Base-by-base conservation (phyloP, 805 yeast species). In the Wickerhamomyces chambardii region DNA sequence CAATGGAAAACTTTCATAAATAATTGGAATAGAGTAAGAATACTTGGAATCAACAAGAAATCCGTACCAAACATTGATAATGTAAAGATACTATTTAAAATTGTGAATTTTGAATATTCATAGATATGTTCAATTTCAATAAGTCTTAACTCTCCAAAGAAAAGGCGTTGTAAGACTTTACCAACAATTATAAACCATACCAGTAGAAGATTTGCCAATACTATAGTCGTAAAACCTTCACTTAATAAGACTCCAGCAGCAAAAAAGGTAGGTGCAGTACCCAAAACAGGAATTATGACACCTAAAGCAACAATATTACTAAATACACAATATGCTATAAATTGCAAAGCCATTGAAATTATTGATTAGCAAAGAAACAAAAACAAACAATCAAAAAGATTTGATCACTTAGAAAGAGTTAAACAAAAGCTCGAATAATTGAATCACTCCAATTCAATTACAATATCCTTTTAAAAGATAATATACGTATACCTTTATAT, bases 111-210 rank as follows among this genome's bases (percentile, higher is more conserved):
- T 34, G 73, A 66, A 52, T 76, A 68, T 52, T 72, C 94, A 53
- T 68, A 73, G 34, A 75, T 66, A 50, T 82, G 89, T 45, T 89
- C 95, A 35, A 70, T 56, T 53, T 90, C 98, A 25, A 83, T 67
- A 14, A 76, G 58, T 37, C 95, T 64, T 35, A 90, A 59, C 37
- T 75, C 77, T 1, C 95, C 95, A 61, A 87, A 86, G 27, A 85
- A 46, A 0, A 77, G 2, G 19, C 56, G 42, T 32, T 78, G 81
- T 0, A 78, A 42, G 8, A 66, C 29, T 42, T 73, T 72, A 25
- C 76, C 80, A 14, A 68, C 12, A 3, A 59, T 42, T 2, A 56
- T 40, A 5, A 58, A 45, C 31, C 58, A 50, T 1, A 64, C 50
- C 9, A 76, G 53, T 15, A 68, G 43, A 55, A 78, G 66, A 38